Evolutionary conservation across 306 rosid genomes (phyloP), one percentile per base, ranked within the genome.

Genomic region (Medicago lupulina): DNA sequence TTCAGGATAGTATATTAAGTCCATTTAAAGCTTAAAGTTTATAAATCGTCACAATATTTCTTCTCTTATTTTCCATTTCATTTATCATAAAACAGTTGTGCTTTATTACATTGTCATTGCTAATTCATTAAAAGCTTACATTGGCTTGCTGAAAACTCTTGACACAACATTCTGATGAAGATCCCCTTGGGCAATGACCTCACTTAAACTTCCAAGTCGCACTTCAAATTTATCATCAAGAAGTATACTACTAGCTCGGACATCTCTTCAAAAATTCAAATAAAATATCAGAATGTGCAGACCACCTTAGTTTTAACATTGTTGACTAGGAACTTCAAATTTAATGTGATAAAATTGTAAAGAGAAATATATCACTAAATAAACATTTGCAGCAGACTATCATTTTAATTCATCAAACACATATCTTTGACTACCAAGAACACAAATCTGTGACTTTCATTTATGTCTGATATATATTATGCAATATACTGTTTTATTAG

Each of bases 171-270:
- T 73, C 57, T 86, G 98, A 82, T 88, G 93, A 73, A 82, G 70
- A 73, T 92, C 98, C 83, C 87, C 99, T 81, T 92, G 90, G 53
- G 71, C 71, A 84, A 81, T 81, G 67, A 86, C 89, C 86, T 89
- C 92, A 50, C 92, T 90, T 89, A 92, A 87, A 85, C 99, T 96
- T 81, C 99, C 99, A 64, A 96, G 88, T 71, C 99, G 92, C 77
- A 96, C 99, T 80, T 96, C 99, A 53, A 88, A 96, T 84, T 92
- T 96, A 79, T 96, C 97, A 81, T 96, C 99, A 7, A 96, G 96
- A 53, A 96, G 93, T 80, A 96, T 96, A 76, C 98, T 96, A 88
- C 99, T 90, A 39, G 98, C 97, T 89, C 81, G 98, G 68, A 96
- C 78, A 83, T 92, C 99, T 70, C 99, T 96, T 72, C 76, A 78